Base-by-base conservation (phyloP, 2,329 filamentous ascomycete species). In the Fusarium stilboides region DNA sequence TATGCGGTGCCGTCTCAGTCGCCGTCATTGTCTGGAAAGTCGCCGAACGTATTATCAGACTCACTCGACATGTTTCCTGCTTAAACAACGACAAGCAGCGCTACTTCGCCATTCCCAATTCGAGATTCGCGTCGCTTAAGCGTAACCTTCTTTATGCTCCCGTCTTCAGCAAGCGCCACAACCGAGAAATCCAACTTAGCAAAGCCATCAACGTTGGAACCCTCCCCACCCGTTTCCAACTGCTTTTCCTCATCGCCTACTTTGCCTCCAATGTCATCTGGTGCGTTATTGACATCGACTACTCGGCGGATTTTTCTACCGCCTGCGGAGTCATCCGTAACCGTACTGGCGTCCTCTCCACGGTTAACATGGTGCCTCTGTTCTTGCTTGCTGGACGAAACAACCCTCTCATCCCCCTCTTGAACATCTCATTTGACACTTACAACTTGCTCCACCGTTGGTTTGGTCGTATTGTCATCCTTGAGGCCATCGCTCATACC, bases 371-470 rank as follows among this genome's bases (percentile, higher is more conserved):
- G 92, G 85, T 89, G 46, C 92, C 92, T 2, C 82, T 94, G 6
- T 92, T 94, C 79, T 78, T 94, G 50, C 84, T 94, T 77, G 91
- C 91, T 46, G 89, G 90, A 42, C 86, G 92, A 72, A 94, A 94
- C 82, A 94, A 94, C 80, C 91, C 91, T 22, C 83, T 95, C 69
- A 93, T 94, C 76, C 84, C 84, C 64, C 82, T 92, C 69, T 84
- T 93, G 54, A 89, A 89, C 65, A 89, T 94, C 68, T 92, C 91
- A 6, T 95, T 94, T 78, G 92, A 95, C 78, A 93, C 91, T 1
- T 94, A 92, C 84, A 95, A 94, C 81, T 80, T 95, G 65, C 84
- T 94, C 60, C 92, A 95, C 79, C 88, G 92, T 65, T 94, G 92
- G 92, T 87, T 94, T 67, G 92, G 92, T 72, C 89, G 92, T 39